A percentile compares a stretch with the other conserved stretches of the same genome.
phyloP scores from a whole-genome alignment of 306 rosid genomes.

The Vigna nakashimae region DNA sequence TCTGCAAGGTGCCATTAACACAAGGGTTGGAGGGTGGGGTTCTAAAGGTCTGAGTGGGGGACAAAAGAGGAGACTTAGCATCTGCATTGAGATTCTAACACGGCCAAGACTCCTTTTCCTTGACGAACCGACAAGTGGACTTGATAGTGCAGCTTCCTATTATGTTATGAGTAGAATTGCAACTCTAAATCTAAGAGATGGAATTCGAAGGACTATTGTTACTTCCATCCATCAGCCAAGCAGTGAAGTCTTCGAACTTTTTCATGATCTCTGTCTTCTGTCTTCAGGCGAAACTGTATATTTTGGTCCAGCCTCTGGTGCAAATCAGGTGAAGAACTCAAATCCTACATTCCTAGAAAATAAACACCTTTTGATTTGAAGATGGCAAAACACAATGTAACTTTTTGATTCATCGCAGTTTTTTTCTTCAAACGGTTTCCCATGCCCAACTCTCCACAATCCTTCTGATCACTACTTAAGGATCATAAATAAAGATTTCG shows the following conservation, averaged over 20 bases:
- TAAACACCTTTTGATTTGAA: not conserved
- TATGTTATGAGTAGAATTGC: conserved; percentile 70
- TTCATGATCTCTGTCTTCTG: conserved; percentile 57
- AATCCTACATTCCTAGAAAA: not conserved
- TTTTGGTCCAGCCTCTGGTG: conserved; percentile 49
- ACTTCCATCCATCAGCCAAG: conserved; percentile 79
- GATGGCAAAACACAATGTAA: not conserved
- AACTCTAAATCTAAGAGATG: conserved; percentile 49
- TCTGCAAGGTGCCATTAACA: conserved; percentile 58
- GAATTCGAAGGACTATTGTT: conserved; percentile 58
- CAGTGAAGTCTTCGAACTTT: conserved; percentile 67
- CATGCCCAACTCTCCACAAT: conserved; percentile 67
- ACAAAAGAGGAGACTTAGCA: conserved; percentile 74
- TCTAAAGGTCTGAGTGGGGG: conserved; percentile 71
- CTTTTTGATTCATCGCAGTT: conserved; percentile 50
- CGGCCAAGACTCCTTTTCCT: conserved; percentile 71
- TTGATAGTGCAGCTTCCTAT: conserved; percentile 79
- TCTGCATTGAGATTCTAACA: conserved; percentile 75
- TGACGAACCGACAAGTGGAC: conserved; percentile 86
- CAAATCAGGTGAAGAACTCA: conserved; percentile 43
- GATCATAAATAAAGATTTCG: conserved; percentile 82
- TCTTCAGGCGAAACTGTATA: conserved; percentile 51
- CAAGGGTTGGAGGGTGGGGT: conserved; percentile 72
- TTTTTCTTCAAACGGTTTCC: conserved; percentile 73
- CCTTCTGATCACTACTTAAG: conserved; percentile 78